Conservation (phyloP, 2,329 filamentous ascomycete species). For the Eutypella sp. region DNA sequence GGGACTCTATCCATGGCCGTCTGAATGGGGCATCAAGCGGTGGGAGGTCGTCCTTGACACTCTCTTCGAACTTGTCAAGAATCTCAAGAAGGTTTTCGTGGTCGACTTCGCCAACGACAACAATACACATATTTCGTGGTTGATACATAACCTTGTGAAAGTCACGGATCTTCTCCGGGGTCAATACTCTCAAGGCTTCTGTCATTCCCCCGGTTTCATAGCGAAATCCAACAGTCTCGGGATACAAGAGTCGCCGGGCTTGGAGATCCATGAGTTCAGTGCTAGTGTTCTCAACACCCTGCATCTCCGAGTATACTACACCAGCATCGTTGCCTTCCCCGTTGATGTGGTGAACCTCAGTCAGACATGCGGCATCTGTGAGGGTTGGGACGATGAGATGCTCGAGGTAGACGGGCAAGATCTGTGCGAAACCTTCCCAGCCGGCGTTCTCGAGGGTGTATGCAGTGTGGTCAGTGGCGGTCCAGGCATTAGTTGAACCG, state of each 20-base stretch:
- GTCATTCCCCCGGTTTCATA: slow-evolving; percentile 99
- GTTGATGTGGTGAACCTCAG: slow-evolving; percentile 94
- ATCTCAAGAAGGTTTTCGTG: slow-evolving; percentile 75
- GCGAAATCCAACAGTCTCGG: slow-evolving; percentile 83
- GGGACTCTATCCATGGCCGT: slow-evolving; percentile 86
- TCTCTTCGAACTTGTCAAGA: slow-evolving; percentile 81
- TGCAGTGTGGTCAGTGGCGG: slow-evolving; percentile 90
- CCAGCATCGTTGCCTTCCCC: slow-evolving; percentile 91
- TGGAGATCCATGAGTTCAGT: slow-evolving; percentile 82
- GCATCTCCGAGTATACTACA: slow-evolving; percentile 98
- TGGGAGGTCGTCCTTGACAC: slow-evolving; percentile 79
- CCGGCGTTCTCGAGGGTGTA: slow-evolving; percentile 94
- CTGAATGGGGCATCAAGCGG: slow-evolving; percentile 70
- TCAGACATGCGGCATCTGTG: slow-evolving; percentile 88
- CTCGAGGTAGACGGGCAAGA: slow-evolving; percentile 90
- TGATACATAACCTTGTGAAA: slow-evolving; percentile 98
- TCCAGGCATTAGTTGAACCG: slow-evolving; percentile 95
- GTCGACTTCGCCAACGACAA: slow-evolving; percentile 89
- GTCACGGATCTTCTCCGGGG: slow-evolving; percentile 82
- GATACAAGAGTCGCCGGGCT: slow-evolving; percentile 76
- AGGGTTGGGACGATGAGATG: slow-evolving; percentile 88
- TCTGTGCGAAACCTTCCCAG: slow-evolving; percentile 94
- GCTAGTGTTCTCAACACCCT: slow-evolving; percentile 82
- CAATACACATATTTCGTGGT: slow-evolving; percentile 86
- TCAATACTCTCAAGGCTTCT: slow-evolving; percentile 79